phyloP scores from a whole-genome alignment of 2,329 filamentous ascomycete genomes.

The Fusarium mangiferae region DNA sequence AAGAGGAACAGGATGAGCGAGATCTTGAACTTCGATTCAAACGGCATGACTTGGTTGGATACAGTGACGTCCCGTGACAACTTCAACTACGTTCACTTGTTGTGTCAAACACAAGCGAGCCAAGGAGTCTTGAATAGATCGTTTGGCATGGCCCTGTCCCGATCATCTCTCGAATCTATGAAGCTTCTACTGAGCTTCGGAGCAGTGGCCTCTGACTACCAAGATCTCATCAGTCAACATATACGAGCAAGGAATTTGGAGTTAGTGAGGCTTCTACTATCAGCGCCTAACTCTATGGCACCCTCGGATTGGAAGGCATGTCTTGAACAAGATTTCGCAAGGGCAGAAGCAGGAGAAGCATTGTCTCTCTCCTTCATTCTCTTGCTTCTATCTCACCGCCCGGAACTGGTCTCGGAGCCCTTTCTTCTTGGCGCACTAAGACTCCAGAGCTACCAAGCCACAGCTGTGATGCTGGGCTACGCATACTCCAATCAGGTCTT shows the following conservation, averaged over 20 bases:
- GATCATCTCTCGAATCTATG: neutral
- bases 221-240: neutral
- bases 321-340: neutral
- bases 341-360: neutral
- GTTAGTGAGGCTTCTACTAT: neutral
- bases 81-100: conserved; percentile 14
- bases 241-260: neutral
- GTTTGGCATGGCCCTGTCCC: conserved; percentile 10
- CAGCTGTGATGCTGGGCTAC: conserved; percentile 7
- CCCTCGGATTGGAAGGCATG: neutral
- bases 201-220: neutral
- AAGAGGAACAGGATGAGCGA: neutral
- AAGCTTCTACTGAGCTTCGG: conserved; percentile 19
- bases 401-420: neutral
- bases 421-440: neutral
- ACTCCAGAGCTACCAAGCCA: neutral
- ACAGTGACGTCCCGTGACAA: neutral
- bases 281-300: neutral
- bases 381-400: neutral
- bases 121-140: conserved; percentile 5
- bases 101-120: conserved; percentile 2
- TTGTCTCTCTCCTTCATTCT: neutral
- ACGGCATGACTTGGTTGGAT: conserved; percentile 2
- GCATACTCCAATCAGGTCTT: neutral
- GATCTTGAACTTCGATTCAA: neutral